Base-by-base conservation (phyloP, 2,329 filamentous ascomycete genomes). In the Botryotinia narcissicola region DNA sequence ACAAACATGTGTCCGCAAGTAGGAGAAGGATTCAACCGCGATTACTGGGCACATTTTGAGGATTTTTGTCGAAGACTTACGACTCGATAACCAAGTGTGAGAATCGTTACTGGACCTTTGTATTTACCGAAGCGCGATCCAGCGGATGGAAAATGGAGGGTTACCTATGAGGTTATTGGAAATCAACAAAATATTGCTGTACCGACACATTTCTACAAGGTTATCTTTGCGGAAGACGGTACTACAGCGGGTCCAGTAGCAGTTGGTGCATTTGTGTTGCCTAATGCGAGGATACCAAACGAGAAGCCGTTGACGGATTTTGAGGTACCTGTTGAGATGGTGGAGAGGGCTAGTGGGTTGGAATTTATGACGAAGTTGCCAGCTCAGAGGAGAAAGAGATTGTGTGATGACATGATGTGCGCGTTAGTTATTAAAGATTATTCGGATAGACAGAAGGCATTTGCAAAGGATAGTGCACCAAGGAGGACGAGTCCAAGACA, bases 21-120 rank as follows among this genome's bases (percentile, higher is more conserved):
- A 44, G 96, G 96, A 77, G 94, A 98, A 81, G 96, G 96, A 74
- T 99, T 99, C 87, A 99, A 99, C 85, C 89, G 96, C 70, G 96
- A 99, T 85, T 99, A 99, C 88, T 99, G 96, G 96, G 93, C 96
- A 54, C 96, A 99, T 83, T 95, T 99, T 78, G 96, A 99, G 84
- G 95, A 98, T 81, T 99, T 98, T 81, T 98, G 95, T 84, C 89
- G 96, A 16, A 87, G 94, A 29, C 86, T 99, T 77, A 95, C 95
- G 0, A 84, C 86, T 64, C 87, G 86, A 71, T 99, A 98, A 81
- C 95, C 95, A 1, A 92, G 89, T 60, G 95, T 99, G 40, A 88
- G 96, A 75, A 91, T 98, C 78, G 93, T 98, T 73, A 99, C 96
- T 0, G 96, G 96, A 0, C 96, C 96, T 4, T 84, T 99, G 61